These are phyloP conservation scores for Phytophthora hibernalis DNA, from an alignment of 352 stramenopile species.

Conservation along the genomic window DNA sequence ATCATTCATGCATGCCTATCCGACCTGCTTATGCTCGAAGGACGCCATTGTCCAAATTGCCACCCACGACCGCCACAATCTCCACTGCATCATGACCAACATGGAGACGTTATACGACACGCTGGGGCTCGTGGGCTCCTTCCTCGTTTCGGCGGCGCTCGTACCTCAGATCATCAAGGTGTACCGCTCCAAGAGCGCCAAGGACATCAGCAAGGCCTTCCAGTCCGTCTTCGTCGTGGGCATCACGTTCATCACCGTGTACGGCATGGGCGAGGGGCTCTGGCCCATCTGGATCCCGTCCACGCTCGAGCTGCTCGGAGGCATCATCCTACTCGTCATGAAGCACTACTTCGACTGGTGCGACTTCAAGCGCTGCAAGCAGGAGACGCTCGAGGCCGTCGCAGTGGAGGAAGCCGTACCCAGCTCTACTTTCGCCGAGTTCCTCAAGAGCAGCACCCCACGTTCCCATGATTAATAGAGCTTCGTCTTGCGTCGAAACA, in stretches of 20 bases:
- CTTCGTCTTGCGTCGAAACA: neutral
- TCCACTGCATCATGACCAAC: constrained; percentile 20
- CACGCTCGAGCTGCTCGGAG: constrained; percentile 51
- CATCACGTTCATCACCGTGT: constrained; percentile 51
- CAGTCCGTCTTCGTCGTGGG: constrained; percentile 54
- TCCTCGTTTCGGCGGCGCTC: constrained; percentile 64
- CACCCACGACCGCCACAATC: neutral
- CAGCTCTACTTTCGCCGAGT: neutral
- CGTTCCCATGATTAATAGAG: constrained; percentile 2
- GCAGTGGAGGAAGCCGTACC: constrained; percentile 11
- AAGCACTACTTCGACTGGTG: constrained; percentile 55
- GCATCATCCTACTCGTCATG: constrained; percentile 49
- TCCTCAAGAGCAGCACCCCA: constrained; percentile 14
- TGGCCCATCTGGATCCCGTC: constrained; percentile 73
- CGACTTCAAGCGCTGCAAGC: constrained; percentile 20
- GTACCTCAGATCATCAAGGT: constrained; percentile 74
- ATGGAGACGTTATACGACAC: constrained; percentile 52
- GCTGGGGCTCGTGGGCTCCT: constrained; percentile 63
- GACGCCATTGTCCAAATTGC: constrained; percentile 1
- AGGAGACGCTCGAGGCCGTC: constrained; percentile 11
- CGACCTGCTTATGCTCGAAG: constrained; percentile 13
- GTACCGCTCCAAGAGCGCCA: constrained; percentile 61
- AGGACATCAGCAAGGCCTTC: constrained; percentile 64
- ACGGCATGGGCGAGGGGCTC: constrained; percentile 52
- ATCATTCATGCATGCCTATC: neutral